Conservation (phyloP, 495 filamentous ascomycete species). For the Tuber brumale region DNA sequence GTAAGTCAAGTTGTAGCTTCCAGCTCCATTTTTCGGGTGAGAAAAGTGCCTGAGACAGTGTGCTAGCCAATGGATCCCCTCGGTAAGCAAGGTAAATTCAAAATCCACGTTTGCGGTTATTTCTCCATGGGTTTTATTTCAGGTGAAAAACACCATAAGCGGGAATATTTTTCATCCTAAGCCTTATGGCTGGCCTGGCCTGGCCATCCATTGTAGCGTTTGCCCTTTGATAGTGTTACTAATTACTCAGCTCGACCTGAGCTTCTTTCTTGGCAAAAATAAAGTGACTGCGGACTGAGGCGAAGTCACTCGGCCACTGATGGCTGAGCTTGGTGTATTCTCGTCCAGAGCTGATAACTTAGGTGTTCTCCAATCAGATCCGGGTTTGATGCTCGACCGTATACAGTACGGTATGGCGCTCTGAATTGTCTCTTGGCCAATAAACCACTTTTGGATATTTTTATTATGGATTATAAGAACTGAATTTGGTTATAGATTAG, state of each 20-base stretch:
- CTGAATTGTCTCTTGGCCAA: not conserved
- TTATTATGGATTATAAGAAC: not conserved
- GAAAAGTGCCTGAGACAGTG: not conserved
- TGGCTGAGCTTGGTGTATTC: not conserved
- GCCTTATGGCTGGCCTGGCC: not conserved
- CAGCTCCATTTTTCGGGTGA: not conserved
- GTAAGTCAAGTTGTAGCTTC: not conserved
- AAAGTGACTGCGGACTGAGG: not conserved
- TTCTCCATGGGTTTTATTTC: not conserved
- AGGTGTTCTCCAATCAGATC: not conserved
- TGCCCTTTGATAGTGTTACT: not conserved
- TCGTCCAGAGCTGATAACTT: not conserved
- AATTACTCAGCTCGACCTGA: not conserved
- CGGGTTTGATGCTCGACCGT: not conserved
- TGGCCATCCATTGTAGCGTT: too few species aligned
- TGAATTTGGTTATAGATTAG: not conserved
- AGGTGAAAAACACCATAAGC: constrained; percentile 2
- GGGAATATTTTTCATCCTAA: not conserved
- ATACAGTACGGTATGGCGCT: not conserved
- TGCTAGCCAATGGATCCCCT: not conserved
- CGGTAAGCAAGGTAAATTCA: not conserved
- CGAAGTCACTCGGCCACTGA: constrained; percentile 5
- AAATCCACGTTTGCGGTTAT: not conserved
- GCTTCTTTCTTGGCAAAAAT: not conserved
- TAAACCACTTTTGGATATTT: not conserved